Base-by-base conservation (phyloP, 768 basidiomycete species). In the Tulasnella sp. region DNA sequence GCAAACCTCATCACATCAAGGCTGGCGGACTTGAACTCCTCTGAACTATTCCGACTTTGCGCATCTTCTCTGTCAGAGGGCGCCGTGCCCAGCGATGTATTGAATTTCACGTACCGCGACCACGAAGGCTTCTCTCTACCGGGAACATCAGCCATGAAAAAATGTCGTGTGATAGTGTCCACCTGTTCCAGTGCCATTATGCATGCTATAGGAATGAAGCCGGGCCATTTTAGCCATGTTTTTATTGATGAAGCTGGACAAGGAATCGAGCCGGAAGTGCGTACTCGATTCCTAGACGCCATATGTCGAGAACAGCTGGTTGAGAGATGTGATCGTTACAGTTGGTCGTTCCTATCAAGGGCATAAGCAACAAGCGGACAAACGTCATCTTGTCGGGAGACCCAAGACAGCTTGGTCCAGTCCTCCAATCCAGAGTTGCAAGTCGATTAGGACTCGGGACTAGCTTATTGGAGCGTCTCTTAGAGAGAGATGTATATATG, bases 371-470 rank as follows among this genome's bases (percentile, higher is more conserved):
- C 54, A 65, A 65, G 3, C 54, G 62, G 0, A 85, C 83, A 0
- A 81, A 78, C 46, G 67, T 85, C 23, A 66, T 85, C 2, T 70
- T 86, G 0, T 77, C 81, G 1, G 83, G 84, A 0, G 84, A 86
- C 62, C 83, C 78, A 0, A 82, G 80, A 67, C 84, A 85, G 62
- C 71, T 85, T 7, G 82, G 84, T 0, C 84, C 84, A 0, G 78
- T 84, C 57, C 75, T 85, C 49, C 73, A 77, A 1, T 84, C 82
- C 0, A 61, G 61, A 2, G 70, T 82, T 37, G 83, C 82, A 1
- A 69, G 74, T 15, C 70, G 72, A 34, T 69, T 85, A 3, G 81
- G 80, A 0, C 66, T 85, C 2, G 77, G 77, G 59, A 72, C 62
- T 17, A 83, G 82, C 59, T 84, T 77, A 58, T 65, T 85, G 25